A percentile compares a stretch with the other conserved stretches of the same genome.
Evolutionary conservation across 2,329 filamentous ascomycete species (phyloP).

Genomic region (Aspergillus amoenus): DNA sequence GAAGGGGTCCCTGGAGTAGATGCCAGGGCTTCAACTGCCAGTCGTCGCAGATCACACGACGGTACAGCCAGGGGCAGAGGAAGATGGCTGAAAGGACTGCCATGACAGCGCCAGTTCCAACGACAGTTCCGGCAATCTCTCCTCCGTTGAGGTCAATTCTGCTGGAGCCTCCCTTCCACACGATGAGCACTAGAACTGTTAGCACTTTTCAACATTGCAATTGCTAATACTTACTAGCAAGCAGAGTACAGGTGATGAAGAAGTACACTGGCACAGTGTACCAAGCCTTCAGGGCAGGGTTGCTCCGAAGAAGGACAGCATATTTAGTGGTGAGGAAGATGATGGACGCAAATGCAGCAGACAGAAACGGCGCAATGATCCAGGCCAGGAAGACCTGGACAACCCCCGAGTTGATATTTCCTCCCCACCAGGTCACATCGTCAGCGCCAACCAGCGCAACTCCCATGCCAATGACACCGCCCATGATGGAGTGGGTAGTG

Average conservation of each 20-base stretch:
- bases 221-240: constrained; percentile 11
- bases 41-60: constrained; percentile 14
- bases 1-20: constrained; percentile 15
- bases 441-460: constrained; percentile 16
- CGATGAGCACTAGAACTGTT: constrained; percentile 17
- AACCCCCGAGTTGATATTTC: constrained; percentile 20
- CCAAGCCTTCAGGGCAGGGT: constrained; percentile 14
- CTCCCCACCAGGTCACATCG: constrained; percentile 19
- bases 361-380: constrained; percentile 19
- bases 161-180: constrained; percentile 20
- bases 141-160: constrained; percentile 14
- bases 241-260: constrained; percentile 16
- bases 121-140: constrained; percentile 14
- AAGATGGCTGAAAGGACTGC: constrained; percentile 8
- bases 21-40: constrained; percentile 17
- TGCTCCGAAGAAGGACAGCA: constrained; percentile 11
- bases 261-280: constrained; percentile 18
- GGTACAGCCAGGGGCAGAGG: constrained; percentile 19
- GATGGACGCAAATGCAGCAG: constrained; percentile 15
- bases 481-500: constrained; percentile 21
- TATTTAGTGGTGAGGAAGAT: constrained; percentile 21
- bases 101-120: constrained; percentile 16
- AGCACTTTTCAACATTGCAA: not conserved
- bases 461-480: constrained; percentile 21
- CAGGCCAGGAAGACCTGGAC: constrained; percentile 22